Evolutionary conservation across 202 grass and related monocot species (phyloP).

Genomic region (Miscanthus sacchariflorus): DNA sequence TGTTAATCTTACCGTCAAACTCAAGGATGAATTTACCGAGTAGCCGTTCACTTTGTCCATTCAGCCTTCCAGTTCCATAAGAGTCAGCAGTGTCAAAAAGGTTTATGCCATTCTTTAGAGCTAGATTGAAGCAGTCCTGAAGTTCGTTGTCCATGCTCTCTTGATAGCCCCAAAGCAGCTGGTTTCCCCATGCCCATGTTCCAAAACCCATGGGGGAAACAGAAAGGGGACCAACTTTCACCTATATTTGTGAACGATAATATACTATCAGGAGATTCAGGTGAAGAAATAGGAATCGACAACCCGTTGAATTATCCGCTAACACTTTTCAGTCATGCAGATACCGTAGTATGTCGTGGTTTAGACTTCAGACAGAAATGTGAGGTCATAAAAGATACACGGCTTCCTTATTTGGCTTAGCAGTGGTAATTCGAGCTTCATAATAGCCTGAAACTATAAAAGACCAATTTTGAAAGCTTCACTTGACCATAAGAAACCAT

Average conservation of each 20-base stretch:
- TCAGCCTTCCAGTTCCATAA: slow-evolving; percentile 83
- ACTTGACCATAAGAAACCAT: not conserved
- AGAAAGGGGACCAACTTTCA: slow-evolving; percentile 78
- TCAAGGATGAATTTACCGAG: slow-evolving; percentile 89
- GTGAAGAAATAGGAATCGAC: not conserved
- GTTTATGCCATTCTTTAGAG: slow-evolving; percentile 80
- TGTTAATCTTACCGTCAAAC: slow-evolving; percentile 53
- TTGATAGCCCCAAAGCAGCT: slow-evolving; percentile 91
- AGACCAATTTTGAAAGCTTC: not conserved
- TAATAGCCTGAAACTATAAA: not conserved
- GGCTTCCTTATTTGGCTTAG: not conserved
- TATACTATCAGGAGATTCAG: not conserved
- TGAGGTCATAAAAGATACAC: not conserved
- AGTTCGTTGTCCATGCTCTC: slow-evolving; percentile 82
- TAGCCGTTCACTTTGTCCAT: slow-evolving; percentile 86
- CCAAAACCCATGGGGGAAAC: slow-evolving; percentile 93
- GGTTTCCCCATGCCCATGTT: slow-evolving; percentile 95
- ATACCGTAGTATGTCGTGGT: not conserved
- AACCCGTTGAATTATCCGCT: not conserved
- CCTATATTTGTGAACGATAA: slow-evolving; percentile 48
- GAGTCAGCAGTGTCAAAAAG: slow-evolving; percentile 98
- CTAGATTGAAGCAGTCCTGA: slow-evolving; percentile 83
- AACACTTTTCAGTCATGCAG: not conserved
- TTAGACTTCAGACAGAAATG: slow-evolving; percentile 23
- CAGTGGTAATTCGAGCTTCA: not conserved